Base-by-base conservation (phyloP, 805 yeast species). In the Cyberlindnera mississippiensis region DNA sequence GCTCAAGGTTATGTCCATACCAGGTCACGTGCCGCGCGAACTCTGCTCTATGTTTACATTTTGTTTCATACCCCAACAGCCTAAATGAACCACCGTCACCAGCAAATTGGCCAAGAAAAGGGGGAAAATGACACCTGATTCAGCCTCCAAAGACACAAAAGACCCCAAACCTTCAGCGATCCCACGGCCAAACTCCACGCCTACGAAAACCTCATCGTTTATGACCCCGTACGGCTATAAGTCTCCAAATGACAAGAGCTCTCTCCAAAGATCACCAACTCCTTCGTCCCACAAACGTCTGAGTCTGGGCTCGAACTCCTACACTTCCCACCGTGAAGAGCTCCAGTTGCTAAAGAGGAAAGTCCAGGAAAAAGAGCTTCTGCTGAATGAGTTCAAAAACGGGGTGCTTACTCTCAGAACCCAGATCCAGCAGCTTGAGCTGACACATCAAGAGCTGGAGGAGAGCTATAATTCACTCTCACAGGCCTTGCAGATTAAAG, bases 381-480 rank as follows among this genome's bases (percentile, higher is more conserved):
- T 44, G n/a, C 56, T 52, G 38, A 28, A 35, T 13, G 54, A 44
- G 18, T 46, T 49, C 17, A 53, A 50, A 19, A 50, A 53, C 6
- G 40, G 51, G 16, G 51, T 61, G 2, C 52, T 59, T 50, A 60
- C 64, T 2, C 34, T 61, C 8, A 64, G 65, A 41, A 70, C 74
- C 0, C 64, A 66, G 39, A 63, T 61, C 27, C 67, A 66, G 8
- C 61, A 61, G 18, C 53, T 62, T 24, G 74, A 69, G 34, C 48
- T 69, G 19, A 66, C 66, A 24, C 62, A 57, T 37, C 62, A 51
- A 32, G 63, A 60, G 33, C 44, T 63, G 7, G 58, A 57, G n/a
- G 63, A 58, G 18, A 45, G 46, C 29, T 37, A 50, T 4, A 18
- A 34, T 8, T 15, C 33, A 2, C 36, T 59, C 2, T 42, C 52